Conservation (phyloP, 495 filamentous ascomycete genomes). For the Penicillium canescens region DNA sequence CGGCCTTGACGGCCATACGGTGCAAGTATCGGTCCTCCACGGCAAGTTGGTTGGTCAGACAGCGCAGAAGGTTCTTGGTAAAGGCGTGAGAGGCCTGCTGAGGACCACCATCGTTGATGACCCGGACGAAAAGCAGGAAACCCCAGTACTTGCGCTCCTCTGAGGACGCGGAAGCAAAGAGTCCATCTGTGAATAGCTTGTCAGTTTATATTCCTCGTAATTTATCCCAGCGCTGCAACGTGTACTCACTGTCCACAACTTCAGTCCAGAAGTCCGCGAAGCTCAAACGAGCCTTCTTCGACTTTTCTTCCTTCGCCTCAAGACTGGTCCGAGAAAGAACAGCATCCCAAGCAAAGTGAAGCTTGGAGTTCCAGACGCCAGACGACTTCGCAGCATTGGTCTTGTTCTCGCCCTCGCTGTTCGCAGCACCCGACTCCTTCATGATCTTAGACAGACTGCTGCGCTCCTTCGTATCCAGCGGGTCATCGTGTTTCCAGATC, state of each 20-base stretch:
- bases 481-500: slow-evolving; percentile 71
- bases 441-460: slow-evolving; percentile 68
- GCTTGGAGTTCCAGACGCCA: slow-evolving; percentile 77
- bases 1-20: slow-evolving; percentile 69
- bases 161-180: slow-evolving; percentile 79
- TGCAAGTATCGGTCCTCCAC: slow-evolving; percentile 85
- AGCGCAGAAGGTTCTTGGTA: slow-evolving; percentile 78
- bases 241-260: slow-evolving; percentile 75
- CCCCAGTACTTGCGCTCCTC: slow-evolving; percentile 89
- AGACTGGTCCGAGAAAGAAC: slow-evolving; percentile 55
- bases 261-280: slow-evolving; percentile 87
- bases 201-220: slow-evolving; percentile 8
- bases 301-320: slow-evolving; percentile 22
- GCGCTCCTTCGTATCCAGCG: slow-evolving; percentile 64
- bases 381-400: slow-evolving; percentile 50
- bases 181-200: slow-evolving; percentile 54
- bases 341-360: slow-evolving; percentile 86
- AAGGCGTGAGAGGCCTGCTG: slow-evolving; percentile 61
- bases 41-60: slow-evolving; percentile 81
- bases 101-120: slow-evolving; percentile 54
- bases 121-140: slow-evolving; percentile 78
- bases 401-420: slow-evolving; percentile 44
- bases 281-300: slow-evolving; percentile 40
- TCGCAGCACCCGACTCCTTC: slow-evolving; percentile 67
- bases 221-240: neutral